Base-by-base conservation (phyloP, 116 monocot genomes). In the Iris pallida region DNA sequence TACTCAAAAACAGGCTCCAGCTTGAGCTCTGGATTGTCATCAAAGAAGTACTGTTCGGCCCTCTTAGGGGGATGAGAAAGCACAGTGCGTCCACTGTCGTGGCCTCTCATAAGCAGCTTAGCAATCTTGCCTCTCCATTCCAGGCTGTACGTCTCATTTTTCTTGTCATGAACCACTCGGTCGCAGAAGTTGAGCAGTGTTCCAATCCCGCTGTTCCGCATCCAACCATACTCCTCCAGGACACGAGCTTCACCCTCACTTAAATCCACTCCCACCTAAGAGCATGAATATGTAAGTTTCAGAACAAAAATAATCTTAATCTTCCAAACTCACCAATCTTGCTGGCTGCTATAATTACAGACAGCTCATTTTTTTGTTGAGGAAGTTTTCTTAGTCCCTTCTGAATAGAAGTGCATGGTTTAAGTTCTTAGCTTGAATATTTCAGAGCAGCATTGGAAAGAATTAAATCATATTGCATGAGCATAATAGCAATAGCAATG, bases 101-200 rank as follows among this genome's bases (percentile, higher is more conserved):
- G 76, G 2, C 96, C 96, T 15, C 73, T 69, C 81, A 83, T 89
- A 19, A 96, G 72, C 42, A 92, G 59, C 78, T 76, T 86, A 20
- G 85, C 89, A 42, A 96, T 96, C 79, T 87, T 96, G 11, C 64
- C 43, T 59, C 82, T 81, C 96, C 96, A 96, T 16, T 96, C 89
- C 1, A 74, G 79, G 30, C 8, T 74, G 67, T 71, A 55, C 53
- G 45, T 54, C 47, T 85, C 87, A 30, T 73, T 82, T 61, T 65
- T 84, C 74, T 58, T 86, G 80, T 96, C 96, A 66, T 96, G 96
- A 46, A 96, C 83, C 0, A 96, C 96, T 46, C 96, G 64, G 61
- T 92, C 89, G 20, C 89, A 77, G 69, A 83, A 96, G 78, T 89
- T 89, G 55, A 96, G 87, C 87, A 96, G 55, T 0, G 92, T 82